These are phyloP conservation scores for Podaxis sp. DNA, from an alignment of 768 basidiomycete genomes.

Conservation along the genomic window DNA sequence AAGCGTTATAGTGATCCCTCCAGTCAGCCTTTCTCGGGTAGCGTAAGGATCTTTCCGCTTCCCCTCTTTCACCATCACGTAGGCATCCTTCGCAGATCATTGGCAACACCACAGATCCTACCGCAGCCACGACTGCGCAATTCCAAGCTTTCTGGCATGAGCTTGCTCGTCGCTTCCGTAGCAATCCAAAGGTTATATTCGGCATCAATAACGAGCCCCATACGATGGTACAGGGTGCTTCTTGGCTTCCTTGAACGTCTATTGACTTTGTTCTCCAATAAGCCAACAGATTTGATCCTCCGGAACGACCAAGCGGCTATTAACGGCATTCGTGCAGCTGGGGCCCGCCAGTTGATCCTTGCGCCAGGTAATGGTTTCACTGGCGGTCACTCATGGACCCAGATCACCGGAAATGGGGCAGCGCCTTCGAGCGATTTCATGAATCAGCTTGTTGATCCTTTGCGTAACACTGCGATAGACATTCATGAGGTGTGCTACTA, in stretches of 20 bases:
- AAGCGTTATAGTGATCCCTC: conserved; percentile 37
- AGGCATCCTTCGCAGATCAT: conserved; percentile 34
- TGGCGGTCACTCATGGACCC: conserved; percentile 45
- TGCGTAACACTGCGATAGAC: conserved; percentile 44
- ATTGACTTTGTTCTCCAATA: background rate
- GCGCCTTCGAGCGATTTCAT: conserved; percentile 43
- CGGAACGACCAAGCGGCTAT: conserved; percentile 45
- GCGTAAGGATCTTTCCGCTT: conserved; percentile 28
- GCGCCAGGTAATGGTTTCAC: conserved; percentile 49
- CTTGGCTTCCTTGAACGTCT: background rate
- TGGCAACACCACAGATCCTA: conserved; percentile 42
- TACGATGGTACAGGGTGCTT: conserved; percentile 33
- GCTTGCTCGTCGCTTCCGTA: conserved; percentile 37
- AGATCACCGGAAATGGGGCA: conserved; percentile 31
- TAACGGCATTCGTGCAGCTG: conserved; percentile 38
- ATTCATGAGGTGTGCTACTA: conserved; percentile 38
- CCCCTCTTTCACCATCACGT: background rate
- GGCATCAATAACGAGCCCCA: conserved; percentile 50
- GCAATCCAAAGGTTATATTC: conserved; percentile 45
- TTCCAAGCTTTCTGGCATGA: conserved; percentile 44
- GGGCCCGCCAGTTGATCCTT: conserved; percentile 42
- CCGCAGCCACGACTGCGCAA: conserved; percentile 42
- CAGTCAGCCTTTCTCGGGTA: conserved; percentile 41
- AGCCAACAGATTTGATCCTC: conserved; percentile 43
- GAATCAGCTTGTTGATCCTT: conserved; percentile 39